Base-by-base conservation (phyloP, 192 early-diverging fungal species). In the Podila verticillata region DNA sequence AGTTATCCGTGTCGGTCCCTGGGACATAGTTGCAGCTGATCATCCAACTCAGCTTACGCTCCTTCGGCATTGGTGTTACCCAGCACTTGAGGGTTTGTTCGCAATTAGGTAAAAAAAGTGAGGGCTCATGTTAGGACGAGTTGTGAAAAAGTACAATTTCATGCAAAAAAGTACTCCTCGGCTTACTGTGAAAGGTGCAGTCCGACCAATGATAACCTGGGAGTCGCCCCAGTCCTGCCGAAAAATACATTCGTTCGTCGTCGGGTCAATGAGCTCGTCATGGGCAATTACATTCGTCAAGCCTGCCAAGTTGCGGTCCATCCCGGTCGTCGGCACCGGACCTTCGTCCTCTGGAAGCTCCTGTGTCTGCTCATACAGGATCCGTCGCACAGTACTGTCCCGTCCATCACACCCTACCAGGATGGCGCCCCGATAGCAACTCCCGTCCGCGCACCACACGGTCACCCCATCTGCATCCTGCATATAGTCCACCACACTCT, bases 41-140 rank as follows among this genome's bases (percentile, higher is more conserved):
- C 65, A 67, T 67, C 65, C 65, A 67, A 31, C 65, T 57, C 31
- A 67, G 26, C 34, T 22, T 31, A 20, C 22, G 29, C 51, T 67
- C 65, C 20, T 4, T 34, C 9, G 65, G 65, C 51, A 67, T 56
- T 0, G 65, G 65, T 0, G 56, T 30, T 30, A 67, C 13, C 65
- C 65, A 67, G 24, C 65, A 67, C 65, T 67, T 48, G 12, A 64
- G 6, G n/a, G 7, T 8, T 31, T 22, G 49, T 13, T 7, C 13
- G 39, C 26, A 24, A 65, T 31, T 47, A 31, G 9, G 9, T 30
- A 49, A n/a, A 63, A 63, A 29, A 4, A 44, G 17, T 9, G 13
- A 44, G 39, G 15, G 39, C 15, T 44, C 39, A 44, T 44, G 15
- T 44, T 12, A 44, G 39, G 0, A 4, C 39, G 7, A 17, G 39